Evolutionary conservation across 345 rosid genomes (phyloP).

Genomic region (Luvunga scandens): DNA sequence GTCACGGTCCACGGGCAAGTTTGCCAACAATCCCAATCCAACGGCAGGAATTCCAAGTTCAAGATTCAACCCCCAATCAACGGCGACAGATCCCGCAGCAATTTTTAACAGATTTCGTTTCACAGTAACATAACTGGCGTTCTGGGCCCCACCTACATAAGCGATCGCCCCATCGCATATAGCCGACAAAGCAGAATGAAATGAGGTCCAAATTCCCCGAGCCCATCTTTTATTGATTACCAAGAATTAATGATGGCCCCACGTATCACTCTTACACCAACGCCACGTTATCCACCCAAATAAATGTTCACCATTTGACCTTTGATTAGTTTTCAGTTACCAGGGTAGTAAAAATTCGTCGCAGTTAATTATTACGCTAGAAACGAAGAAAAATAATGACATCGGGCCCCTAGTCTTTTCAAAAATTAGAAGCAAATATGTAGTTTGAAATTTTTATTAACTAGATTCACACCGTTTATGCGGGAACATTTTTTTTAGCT

Average conservation of each 20-base stretch:
- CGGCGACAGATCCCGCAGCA: neutral
- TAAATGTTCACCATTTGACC: neutral
- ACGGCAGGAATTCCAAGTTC: neutral
- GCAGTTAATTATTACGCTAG: slow-evolving; percentile 23
- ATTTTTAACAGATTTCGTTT: neutral
- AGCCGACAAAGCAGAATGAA: neutral
- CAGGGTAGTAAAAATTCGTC: slow-evolving; percentile 9
- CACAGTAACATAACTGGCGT: neutral
- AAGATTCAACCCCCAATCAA: neutral
- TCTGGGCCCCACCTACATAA: neutral
- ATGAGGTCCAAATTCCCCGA: neutral
- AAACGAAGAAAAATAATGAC: neutral
- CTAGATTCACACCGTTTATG: neutral
- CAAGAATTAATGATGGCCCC: neutral
- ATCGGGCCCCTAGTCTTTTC: neutral
- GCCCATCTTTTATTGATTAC: neutral
- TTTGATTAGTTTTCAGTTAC: slow-evolving; percentile 22
- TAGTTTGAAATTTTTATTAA: too few species aligned
- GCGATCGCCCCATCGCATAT: neutral
- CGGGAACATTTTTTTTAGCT: too few species aligned
- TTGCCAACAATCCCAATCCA: slow-evolving; percentile 1
- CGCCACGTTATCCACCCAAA: slow-evolving; percentile 14
- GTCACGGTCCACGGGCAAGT: neutral
- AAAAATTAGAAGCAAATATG: too few species aligned
- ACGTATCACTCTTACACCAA: neutral